These are phyloP conservation scores for Aspergillus saccharolyticus DNA, from an alignment of 495 filamentous ascomycete genomes.

Conservation along the genomic window DNA sequence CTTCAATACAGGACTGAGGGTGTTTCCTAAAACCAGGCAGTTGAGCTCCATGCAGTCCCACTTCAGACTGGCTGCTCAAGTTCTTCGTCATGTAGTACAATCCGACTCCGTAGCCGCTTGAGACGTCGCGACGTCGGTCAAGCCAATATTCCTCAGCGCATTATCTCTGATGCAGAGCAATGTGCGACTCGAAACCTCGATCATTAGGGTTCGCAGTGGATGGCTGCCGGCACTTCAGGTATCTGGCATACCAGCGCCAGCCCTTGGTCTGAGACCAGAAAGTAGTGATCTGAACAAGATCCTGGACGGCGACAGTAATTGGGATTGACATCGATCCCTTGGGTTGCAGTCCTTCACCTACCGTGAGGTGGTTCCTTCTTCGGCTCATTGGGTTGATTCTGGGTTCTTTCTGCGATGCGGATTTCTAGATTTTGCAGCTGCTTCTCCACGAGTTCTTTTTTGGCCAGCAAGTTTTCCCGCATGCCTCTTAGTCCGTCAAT, in stretches of 20 bases:
- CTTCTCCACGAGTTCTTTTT: slow-evolving; percentile 49
- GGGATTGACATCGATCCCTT: neutral
- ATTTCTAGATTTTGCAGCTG: slow-evolving; percentile 52
- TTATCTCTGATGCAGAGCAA: neutral
- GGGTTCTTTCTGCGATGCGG: slow-evolving; percentile 36
- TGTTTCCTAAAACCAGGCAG: no score
- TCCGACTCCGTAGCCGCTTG: neutral
- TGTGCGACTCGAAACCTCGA: neutral
- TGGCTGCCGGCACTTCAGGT: no score
- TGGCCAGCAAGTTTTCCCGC: slow-evolving; percentile 43
- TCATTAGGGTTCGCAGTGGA: no score
- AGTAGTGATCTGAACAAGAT: neutral
- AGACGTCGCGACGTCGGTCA: neutral
- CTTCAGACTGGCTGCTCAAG: no score
- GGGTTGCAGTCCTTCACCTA: neutral
- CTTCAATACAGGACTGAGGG: no score
- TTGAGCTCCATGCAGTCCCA: no score
- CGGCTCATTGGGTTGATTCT: slow-evolving; percentile 20
- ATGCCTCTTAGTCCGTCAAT: slow-evolving; percentile 46
- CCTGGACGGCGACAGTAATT: neutral
- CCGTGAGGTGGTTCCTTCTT: slow-evolving; percentile 20
- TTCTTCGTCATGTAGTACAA: neutral
- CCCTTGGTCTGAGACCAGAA: neutral
- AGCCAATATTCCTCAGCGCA: neutral
- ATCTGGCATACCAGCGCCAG: neutral